Conservation (phyloP, 352 stramenopile genomes). For the Pythium sukuiense region DNA sequence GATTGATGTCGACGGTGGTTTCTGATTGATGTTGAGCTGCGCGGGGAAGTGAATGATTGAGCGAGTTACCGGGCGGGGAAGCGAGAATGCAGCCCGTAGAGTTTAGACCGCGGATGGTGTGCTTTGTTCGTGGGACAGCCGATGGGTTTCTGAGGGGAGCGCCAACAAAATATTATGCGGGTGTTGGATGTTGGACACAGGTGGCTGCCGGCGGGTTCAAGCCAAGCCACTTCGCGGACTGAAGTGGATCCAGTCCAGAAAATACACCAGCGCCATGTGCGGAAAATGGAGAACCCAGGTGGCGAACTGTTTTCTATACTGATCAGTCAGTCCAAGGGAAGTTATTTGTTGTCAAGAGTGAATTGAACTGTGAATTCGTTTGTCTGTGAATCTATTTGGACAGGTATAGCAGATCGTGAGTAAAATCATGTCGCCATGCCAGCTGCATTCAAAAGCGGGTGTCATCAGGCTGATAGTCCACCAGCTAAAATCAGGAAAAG, state of each 20-base stretch:
- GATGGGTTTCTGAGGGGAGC: background rate
- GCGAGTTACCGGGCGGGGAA: too few relatives aligned
- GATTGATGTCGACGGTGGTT: background rate
- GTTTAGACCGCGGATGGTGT: constrained; percentile 1
- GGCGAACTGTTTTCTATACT: background rate
- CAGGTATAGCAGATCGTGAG: background rate
- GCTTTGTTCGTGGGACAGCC: background rate
- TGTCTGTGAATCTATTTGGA: background rate
- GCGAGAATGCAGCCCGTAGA: background rate
- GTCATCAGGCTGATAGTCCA: too few relatives aligned
- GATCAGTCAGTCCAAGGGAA: background rate
- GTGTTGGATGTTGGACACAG: constrained; percentile 5
- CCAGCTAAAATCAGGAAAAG: background rate
- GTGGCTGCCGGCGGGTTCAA: background rate
- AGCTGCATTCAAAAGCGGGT: background rate
- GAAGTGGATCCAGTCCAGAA: background rate
- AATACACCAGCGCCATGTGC: background rate
- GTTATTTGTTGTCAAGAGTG: background rate
- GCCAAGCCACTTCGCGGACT: background rate
- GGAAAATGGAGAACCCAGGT: background rate
- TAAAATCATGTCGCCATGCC: constrained; percentile 4
- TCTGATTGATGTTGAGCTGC: background rate
- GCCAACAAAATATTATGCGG: background rate
- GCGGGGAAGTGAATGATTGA: background rate
- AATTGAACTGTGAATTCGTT: background rate